Percentiles rank a stretch among this genome's conserved stretches.
Evolutionary conservation across 192 early-diverging fungal genomes (phyloP).

Genomic region (Mortierella claussenii): DNA sequence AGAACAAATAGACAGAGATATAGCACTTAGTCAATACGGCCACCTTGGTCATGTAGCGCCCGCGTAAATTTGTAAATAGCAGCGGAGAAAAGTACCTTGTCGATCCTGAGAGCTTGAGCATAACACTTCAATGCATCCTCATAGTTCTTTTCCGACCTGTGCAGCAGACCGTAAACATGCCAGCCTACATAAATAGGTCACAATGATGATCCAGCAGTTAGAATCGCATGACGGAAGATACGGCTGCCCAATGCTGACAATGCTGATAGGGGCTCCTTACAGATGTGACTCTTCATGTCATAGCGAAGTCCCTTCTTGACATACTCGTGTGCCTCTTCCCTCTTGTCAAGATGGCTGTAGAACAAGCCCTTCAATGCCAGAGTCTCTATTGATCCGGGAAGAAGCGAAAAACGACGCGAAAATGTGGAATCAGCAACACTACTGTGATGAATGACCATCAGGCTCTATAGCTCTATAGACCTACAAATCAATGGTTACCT

Average conservation of each 20-base stretch:
- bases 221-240: too few relatives aligned
- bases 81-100: constrained; percentile 62
- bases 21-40: background rate
- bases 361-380: constrained; percentile 96
- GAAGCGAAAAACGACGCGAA: background rate
- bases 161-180: constrained; percentile 94
- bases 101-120: constrained; percentile 83
- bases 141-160: constrained; percentile 93
- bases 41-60: too few relatives aligned
- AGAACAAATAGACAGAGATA: background rate
- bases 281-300: constrained; percentile 87
- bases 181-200: constrained; percentile 83
- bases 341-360: constrained; percentile 86
- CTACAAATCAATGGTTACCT: constrained; percentile 53
- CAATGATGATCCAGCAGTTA: too few relatives aligned
- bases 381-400: too few relatives aligned
- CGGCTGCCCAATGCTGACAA: too few relatives aligned
- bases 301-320: constrained; percentile 87
- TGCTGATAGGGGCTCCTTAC: too few relatives aligned
- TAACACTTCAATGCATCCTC: constrained; percentile 94
- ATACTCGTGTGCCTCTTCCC: constrained; percentile 88
- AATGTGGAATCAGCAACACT: background rate
- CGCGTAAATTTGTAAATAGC: too few relatives aligned
- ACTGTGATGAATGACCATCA: background rate
- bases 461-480: constrained; percentile 5